Base-by-base conservation (phyloP, 2,329 filamentous ascomycete genomes). In the Ophiocordyceps camponoti-floridani region DNA sequence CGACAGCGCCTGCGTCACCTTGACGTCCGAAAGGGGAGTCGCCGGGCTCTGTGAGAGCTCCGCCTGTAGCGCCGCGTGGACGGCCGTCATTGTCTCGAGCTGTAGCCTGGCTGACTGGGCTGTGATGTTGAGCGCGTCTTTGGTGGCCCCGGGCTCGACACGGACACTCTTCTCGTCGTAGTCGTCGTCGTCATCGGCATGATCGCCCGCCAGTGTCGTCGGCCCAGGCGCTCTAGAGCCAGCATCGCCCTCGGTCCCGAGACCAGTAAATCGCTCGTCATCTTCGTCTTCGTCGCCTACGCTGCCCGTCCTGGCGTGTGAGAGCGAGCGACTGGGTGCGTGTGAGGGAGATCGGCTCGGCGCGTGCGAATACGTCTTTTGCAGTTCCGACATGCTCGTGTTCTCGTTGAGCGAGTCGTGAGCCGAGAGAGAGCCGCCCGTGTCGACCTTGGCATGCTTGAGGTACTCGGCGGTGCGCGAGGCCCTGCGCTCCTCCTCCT, bases 121-220 rank as follows among this genome's bases (percentile, higher is more conserved):
- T 3, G 89, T 95, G 55, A 98, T 96, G 58, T 89, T 89, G 62
- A 96, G 88, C 1, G 91, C 88, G 59, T 98, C 91, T 57, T 94
- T 94, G 56, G 77, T 88, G 31, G 79, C 77, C 1, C 81, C 75
- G 9, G 76, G 77, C 31, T 79, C 66, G 49, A 93, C 84, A 47
- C 76, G 80, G 44, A 81, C 82, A 54, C 86, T 94, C 33, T 75
- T 81, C 50, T 85, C 84, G 30, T 79, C 77, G 11, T 63, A 65
- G 53, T 83, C 86, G 40, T 77, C 78, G 47, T 84, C 83, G 26
- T 89, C 84, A 43, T 94, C 84, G 33, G 49, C 49, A 13, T 74
- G 72, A 6, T 61, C 53, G 4, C 62, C 64, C 8, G 60, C 56
- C 10, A 62, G 61, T 7, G 54, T 60, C 31, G 65, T 60, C 31